These are phyloP conservation scores for Styphnolobium japonicum DNA, from an alignment of 306 rosid genomes.

Conservation along the genomic window DNA sequence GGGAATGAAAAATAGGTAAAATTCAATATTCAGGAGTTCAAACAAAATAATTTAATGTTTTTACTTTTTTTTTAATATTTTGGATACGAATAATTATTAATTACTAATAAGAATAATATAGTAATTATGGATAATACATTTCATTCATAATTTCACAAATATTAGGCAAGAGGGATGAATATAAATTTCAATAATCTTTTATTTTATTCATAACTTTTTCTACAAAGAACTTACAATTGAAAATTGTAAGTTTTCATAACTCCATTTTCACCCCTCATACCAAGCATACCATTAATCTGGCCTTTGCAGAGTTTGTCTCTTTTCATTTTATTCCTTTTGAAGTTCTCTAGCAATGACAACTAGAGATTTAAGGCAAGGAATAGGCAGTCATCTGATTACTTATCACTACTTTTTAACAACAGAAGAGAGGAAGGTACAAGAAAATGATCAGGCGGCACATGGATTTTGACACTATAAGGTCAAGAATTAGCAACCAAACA, in stretches of 20 bases:
- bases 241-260: background rate
- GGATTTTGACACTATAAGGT: constrained; percentile 66
- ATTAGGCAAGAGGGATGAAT: background rate
- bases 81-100: background rate
- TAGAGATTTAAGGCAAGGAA: background rate
- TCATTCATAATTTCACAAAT: background rate
- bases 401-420: constrained; percentile 9
- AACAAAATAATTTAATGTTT: background rate
- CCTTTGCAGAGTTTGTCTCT: background rate
- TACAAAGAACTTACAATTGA: background rate
- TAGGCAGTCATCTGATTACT: background rate
- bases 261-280: background rate
- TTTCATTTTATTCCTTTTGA: background rate
- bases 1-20: background rate
- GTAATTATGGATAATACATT: background rate
- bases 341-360: background rate
- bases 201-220: background rate
- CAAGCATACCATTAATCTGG: background rate
- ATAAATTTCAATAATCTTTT: background rate
- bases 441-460: constrained; percentile 55
- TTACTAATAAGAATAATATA: background rate
- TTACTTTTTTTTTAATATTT: background rate
- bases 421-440: constrained; percentile 73
- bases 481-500: constrained; percentile 41
- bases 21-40: background rate